Evolutionary conservation across 2,329 filamentous ascomycete genomes (phyloP).

Genomic region (Fusarium penzigii): DNA sequence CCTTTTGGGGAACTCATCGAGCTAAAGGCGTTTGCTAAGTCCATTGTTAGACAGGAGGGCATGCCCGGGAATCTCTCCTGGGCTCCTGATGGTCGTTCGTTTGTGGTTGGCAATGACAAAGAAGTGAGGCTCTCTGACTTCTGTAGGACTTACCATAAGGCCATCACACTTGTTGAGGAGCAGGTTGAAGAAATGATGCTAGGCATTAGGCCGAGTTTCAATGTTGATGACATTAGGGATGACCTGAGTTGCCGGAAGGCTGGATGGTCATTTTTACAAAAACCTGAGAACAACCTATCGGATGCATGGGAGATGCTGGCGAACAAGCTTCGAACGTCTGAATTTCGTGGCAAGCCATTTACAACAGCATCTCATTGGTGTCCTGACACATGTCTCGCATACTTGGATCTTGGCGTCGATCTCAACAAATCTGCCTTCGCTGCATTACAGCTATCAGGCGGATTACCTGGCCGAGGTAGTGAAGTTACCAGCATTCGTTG

Average conservation of each 20-base stretch:
- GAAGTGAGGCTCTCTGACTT: slow-evolving; percentile 56
- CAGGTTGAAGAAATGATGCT: slow-evolving; percentile 44
- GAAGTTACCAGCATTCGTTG: neutral
- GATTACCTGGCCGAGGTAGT: neutral
- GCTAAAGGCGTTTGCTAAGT: slow-evolving; percentile 6
- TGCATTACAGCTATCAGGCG: neutral
- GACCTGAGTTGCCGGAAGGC: slow-evolving; percentile 2
- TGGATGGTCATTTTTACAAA: slow-evolving; percentile 1
- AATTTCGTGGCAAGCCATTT: slow-evolving; percentile 1
- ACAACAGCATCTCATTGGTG: neutral
- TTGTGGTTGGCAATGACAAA: slow-evolving; percentile 29
- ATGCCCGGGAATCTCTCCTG: slow-evolving; percentile 5
- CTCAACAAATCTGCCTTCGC: neutral
- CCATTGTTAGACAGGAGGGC: slow-evolving; percentile 1
- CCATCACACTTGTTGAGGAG: slow-evolving; percentile 53
- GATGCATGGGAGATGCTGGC: slow-evolving; percentile 1
- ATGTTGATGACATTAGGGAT: neutral
- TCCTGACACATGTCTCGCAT: neutral
- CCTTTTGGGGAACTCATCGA: slow-evolving; percentile 3
- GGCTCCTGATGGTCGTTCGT: neutral
- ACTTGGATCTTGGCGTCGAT: slow-evolving; percentile 2
- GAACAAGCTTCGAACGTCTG: neutral
- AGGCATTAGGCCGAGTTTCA: neutral
- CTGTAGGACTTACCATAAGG: slow-evolving; percentile 48
- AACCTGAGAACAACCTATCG: slow-evolving; percentile 2